Evolutionary conservation across 106 monocot species (phyloP), one percentile per base, ranked within the genome.

Genomic region (Iris macrosiphon): DNA sequence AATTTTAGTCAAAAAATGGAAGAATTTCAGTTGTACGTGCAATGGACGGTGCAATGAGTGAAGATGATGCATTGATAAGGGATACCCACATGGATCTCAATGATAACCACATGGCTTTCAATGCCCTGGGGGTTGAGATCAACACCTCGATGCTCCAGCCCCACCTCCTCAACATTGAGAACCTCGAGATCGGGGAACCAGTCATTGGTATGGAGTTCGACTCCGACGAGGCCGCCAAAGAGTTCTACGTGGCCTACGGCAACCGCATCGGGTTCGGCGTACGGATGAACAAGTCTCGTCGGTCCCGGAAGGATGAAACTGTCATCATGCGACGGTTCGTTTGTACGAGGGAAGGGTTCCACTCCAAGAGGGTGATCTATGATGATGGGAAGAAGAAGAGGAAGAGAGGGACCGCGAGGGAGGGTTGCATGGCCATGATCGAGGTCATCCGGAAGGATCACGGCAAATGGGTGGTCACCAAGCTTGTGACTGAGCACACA

Each of bases 391-490:
- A 89, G 74, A 85, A 79, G 79, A 85, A 82, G 71, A 60, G 88
- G 43, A 85, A 89, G 62, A 65, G 89, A 2, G 78, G 75, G 16
- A 85, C 85, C 11, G 74, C 82, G 0, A 75, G 94, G 60, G 82
- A 85, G 55, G 94, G 94, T 16, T 95, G 94, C 66, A 82, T 79
- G 85, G 94, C 94, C 19, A 95, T 95, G 94, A 79, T 89, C 12
- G 94, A 89, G 58, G 83, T 94, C 14, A 82, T 85, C 18, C 75
- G 78, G 6, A 95, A 82, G 54, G 89, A 85, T 50, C 75, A 81
- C 31, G 80, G 80, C 0, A 89, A 79, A 43, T 95, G 94, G 94
- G 62, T 76, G 8, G 94, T 95, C 2, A 81, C 82, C 23, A 95
- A 95, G 56, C 76, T 89, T 20, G 75, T 85, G 9, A 79, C 75